Percentiles rank a stretch among this genome's conserved stretches.
Conservation (phyloP, 805 yeast genomes). For the Maudiozyma barnettii region DNA sequence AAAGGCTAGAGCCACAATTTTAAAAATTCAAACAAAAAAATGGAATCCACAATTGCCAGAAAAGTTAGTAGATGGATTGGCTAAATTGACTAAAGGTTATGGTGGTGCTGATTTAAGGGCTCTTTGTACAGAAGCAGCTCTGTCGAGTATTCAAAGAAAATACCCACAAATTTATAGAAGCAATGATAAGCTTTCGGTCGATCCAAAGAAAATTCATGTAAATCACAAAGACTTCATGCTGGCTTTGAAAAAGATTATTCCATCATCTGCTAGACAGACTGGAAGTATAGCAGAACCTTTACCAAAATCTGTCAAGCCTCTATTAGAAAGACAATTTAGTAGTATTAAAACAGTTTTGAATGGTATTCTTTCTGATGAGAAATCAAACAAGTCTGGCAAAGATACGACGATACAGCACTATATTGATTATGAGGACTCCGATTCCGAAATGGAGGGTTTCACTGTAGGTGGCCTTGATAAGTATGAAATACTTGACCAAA, state of each 20-base stretch:
- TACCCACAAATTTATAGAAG: conserved; percentile 88
- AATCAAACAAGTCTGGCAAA: conserved; percentile 10
- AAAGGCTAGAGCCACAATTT: conserved; percentile 66
- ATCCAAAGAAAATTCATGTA: conserved; percentile 63
- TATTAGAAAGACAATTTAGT: conserved; percentile 45
- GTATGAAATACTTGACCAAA: conserved; percentile 47
- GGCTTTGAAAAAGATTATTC: conserved; percentile 79
- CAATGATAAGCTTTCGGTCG: conserved; percentile 60
- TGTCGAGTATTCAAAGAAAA: conserved; percentile 80
- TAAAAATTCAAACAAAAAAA: conserved; percentile 75
- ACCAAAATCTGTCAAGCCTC: conserved; percentile 60
- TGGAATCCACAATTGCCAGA: conserved; percentile 72
- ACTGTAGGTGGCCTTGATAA: conserved; percentile 50
- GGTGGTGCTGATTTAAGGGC: conserved; percentile 98
- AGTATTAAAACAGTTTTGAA: conserved; percentile 41
- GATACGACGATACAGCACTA: conserved; percentile 27
- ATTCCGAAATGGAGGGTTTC: conserved; percentile 11
- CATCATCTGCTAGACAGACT: conserved; percentile 83
- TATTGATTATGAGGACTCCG: conserved; percentile 26
- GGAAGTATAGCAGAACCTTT: conserved; percentile 66
- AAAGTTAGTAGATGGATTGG: conserved; percentile 54
- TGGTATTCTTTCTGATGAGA: conserved; percentile 48
- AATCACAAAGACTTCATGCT: conserved; percentile 75
- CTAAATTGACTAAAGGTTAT: conserved; percentile 82
- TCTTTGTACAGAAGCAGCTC: conserved; percentile 89